Base-by-base conservation (phyloP, 2,329 filamentous ascomycete genomes). In the Talaromyces sp. region DNA sequence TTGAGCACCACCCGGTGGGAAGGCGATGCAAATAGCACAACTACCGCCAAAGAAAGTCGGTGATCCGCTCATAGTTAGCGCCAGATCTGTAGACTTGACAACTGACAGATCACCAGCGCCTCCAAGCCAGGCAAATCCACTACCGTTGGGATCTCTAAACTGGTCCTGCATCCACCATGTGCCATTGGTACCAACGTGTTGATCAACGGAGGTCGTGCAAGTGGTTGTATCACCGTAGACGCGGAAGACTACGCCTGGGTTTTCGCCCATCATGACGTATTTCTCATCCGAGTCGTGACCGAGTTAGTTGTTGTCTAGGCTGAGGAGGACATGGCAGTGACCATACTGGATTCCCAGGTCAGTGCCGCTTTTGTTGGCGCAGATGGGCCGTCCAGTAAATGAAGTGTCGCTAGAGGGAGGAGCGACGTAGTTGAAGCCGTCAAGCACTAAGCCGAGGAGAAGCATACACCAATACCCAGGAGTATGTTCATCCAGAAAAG, bases 111-210 rank as follows among this genome's bases (percentile, higher is more conserved):
- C 59, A 2, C 59, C 59, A 16, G 59, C 7, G 2, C 59, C 59
- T 4, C 59, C 59, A 25, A 61, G 59, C 59, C 59, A 61, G 25
- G 23, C 59, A 25, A 61, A 61, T n/a, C 59, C 59, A 56, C 35
- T 44, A 37, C 59, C 59, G 46, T 56, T 61, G 3, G 59, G 59
- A 5, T 61, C 59, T 37, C 59, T 50, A 12, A 61, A 56, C 39
- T 61, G 59, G 37, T 61, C 59, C 46, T 61, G 59, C 59, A 61
- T 61, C 23, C 33, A 61, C 59, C 59, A 61, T 23, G 59, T 61
- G 16, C 59, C 59, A 46, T 61, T 61, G 23, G 33, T 44, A 25
- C 48, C n/a, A 16, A 61, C 59, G 18, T 61, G 56, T 33, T 56
- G 16, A 12, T 61, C 39, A 25, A 25, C 59, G 3, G 23, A 23